Evolutionary conservation across 805 yeast genomes (phyloP), one percentile per base, ranked within the genome.

Genomic region (Myxozyma kluyveri): DNA sequence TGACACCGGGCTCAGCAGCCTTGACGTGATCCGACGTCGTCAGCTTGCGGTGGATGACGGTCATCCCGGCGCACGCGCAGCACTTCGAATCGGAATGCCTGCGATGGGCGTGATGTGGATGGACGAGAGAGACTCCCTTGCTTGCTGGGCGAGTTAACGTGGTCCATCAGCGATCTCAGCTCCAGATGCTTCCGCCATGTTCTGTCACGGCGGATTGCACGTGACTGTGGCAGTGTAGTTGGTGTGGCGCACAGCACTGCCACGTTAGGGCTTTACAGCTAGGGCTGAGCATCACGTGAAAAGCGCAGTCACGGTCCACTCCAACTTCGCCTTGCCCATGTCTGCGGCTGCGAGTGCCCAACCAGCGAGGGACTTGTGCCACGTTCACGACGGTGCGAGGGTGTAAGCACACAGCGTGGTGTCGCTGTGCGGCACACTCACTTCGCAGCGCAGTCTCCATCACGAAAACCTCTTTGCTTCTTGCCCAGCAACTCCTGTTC

Each of bases 1-100:
- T 67, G 33, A 68, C 72, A 40, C 72, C 72, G 7, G 72, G 69
- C 55, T 69, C 72, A 5, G 67, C 61, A 9, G 69, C 64, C 57
- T 61, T 61, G 41, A 63, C 61, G 36, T 67, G 61, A 38, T 63
- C 61, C 22, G 65, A 58, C 4, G 68, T 57, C 19, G 72, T 61
- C 48, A 63, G 61, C 50, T 69, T 68, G 41, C 72, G 67, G 50
- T 68, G 72, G 47, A 68, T 68, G 23, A 69, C 72, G 17, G 72
- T 69, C 72, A 68, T 68, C n/a, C n/a, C n/a, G n/a, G n/a, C n/a
- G n/a, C n/a, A n/a, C n/a, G n/a, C n/a, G n/a, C n/a, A n/a, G n/a
- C n/a, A n/a, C n/a, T n/a, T n/a, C 21, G 27, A 19, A n/a, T 14
- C 22, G 36, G 27, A 41, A 21, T 9, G 39, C 22, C 26, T 9